Evolutionary conservation across 192 early-diverging fungal genomes (phyloP), one percentile per base, ranked within the genome.

Genomic region (Linnemannia hyalina): DNA sequence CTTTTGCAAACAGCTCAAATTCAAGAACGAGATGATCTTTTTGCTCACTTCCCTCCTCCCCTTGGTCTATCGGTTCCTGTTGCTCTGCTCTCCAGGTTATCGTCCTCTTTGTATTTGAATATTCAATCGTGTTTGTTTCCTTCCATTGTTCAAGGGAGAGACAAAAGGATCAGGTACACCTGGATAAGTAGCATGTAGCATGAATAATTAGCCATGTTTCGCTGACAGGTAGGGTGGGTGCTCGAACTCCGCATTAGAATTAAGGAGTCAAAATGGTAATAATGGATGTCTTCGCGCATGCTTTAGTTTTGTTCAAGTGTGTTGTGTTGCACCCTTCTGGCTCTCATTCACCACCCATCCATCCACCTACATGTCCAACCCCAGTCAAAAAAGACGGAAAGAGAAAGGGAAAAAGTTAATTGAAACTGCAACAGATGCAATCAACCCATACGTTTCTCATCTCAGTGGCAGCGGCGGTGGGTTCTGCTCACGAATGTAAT

Each of bases 11-110:
- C 18, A n/a, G 23, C n/a, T 23, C n/a, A 26, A 38, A 5, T 47
- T 42, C n/a, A 42, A 46, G 26, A 74, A 46, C n/a, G 73, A 74
- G 40, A 20, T 46, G 46, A 74, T 41, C 73, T 52, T 74, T 29
- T 11, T 74, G 40, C 36, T 57, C 52, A 46, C 18, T 7, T 52
- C 20, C 23, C 15, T 26, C n/a, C 29, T 73, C 46, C 47, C 44
- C 49, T 52, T 3, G 16, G 49, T 20, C 49, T 20, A 5, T 22
- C 4, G 5, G 49, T 60, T 13, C 11, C 11, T 15, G 13, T 32
- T 23, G n/a, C 60, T 65, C 32, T 26, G 29, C 29, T 29, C 29
- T 65, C 13, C 10, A 35, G n/a, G 23, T 60, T 60, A 29, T n/a
- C 29, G 8, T 60, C 9, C 57, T 46, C 44, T 46, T 46, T 15